Evolutionary conservation across 2,329 filamentous ascomycete species (phyloP), one percentile per base, ranked within the genome.

Genomic region (Ophiostoma tasmaniense): DNA sequence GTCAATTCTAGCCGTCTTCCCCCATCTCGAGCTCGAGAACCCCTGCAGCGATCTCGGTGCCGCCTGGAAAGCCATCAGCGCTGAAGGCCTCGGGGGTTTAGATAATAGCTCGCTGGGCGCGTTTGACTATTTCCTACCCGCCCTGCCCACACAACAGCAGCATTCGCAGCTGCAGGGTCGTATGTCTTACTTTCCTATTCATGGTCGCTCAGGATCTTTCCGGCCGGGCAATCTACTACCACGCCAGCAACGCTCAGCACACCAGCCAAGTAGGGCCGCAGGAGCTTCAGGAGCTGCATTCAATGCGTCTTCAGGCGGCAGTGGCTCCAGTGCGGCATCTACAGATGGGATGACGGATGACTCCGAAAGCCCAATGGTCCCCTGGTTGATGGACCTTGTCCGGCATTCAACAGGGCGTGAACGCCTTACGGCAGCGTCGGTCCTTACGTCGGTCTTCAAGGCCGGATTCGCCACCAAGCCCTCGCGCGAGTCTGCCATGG

Each of bases 361-460:
- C 11, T 79, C 85, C 2, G 91, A 94, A 76, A 91, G 86, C 70
- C 85, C 89, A 2, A 79, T 93, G 25, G 82, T 93, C 52, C 87
- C 90, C 1, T 93, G 90, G 88, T 83, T 95, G 22, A 84, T 94
- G 62, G 81, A 85, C 66, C 77, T 90, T 62, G 82, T 87, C 64
- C 83, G 90, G 72, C 82, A 84, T 17, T 82, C 84, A 30, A 77
- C 79, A 64, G 85, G 86, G 35, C 80, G 85, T 71, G 84, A 87
- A 69, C 83, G 89, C 25, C 78, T 93, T 66, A 87, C 89, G 81
- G 90, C 90, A 39, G 86, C 88, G 10, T 87, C 86, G 37, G 81
- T 94, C 10, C 81, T 93, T 59, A 87, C 90, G 0, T 85, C 87
- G 25, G 80, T 94, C 17, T 90, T 89, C 77, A 88, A 87, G 73